Evolutionary conservation across 805 yeast genomes (phyloP).

Genomic region (Hagleromyces aurorensis): DNA sequence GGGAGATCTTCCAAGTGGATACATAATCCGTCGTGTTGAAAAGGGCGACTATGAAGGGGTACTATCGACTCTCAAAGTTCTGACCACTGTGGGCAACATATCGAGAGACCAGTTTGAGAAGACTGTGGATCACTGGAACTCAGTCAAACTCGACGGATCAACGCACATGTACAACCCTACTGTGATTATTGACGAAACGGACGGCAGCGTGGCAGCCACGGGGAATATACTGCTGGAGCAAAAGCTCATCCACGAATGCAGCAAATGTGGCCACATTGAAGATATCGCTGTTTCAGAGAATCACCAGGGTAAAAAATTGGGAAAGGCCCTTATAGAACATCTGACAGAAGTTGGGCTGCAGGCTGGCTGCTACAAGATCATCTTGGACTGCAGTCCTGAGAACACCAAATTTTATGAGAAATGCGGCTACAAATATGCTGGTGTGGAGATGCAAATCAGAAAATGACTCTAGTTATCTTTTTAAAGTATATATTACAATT

Average conservation of each 20-base stretch:
- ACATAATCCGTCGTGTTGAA: constrained; percentile 51
- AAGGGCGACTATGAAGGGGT: constrained; percentile 53
- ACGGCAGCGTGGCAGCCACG: constrained; percentile 61
- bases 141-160: constrained; percentile 21
- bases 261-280: constrained; percentile 87
- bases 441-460: constrained; percentile 60
- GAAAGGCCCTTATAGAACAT: constrained; percentile 54
- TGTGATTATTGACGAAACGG: constrained; percentile 49
- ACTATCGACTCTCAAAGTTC: constrained; percentile 50
- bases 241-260: constrained; percentile 78
- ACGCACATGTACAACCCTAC: constrained; percentile 52
- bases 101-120: constrained; percentile 40
- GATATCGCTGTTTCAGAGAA: constrained; percentile 73
- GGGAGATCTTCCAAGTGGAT: too few species aligned
- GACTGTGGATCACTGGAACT: constrained; percentile 53
- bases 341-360: constrained; percentile 52
- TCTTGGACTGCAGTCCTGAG: constrained; percentile 78
- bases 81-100: constrained; percentile 81
- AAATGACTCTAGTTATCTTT: constrained; percentile 25
- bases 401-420: constrained; percentile 83
- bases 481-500: too few species aligned
- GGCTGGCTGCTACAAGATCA: constrained; percentile 76
- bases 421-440: constrained; percentile 66
- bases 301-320: constrained; percentile 82
- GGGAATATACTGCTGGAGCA: constrained; percentile 77